phyloP scores from a whole-genome alignment of 2,329 filamentous ascomycete genomes.

The Talaromyces sp. region DNA sequence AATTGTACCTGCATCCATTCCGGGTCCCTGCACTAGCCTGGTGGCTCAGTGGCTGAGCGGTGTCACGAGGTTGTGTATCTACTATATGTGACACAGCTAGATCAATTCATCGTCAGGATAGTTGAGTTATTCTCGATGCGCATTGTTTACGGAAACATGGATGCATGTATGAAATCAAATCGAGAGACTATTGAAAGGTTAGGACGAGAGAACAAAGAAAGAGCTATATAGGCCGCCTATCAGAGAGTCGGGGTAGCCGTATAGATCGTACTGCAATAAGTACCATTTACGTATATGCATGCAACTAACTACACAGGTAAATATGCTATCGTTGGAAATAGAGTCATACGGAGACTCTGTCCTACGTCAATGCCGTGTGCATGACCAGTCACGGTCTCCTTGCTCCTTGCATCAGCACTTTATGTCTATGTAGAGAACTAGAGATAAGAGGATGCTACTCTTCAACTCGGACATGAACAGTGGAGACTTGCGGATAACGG shows the following conservation, averaged over 20 bases:
- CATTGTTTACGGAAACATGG: not conserved
- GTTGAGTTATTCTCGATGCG: too few species aligned
- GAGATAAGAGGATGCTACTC: too few species aligned
- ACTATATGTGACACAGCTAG: not conserved
- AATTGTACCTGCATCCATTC: slow-evolving; percentile 1
- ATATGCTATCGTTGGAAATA: not conserved
- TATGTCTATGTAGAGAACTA: too few species aligned
- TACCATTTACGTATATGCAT: too few species aligned
- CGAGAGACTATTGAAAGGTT: not conserved
- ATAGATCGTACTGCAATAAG: too few species aligned
- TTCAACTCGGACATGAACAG: too few species aligned
- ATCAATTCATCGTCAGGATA: too few species aligned
- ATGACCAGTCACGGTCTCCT: slow-evolving; percentile 6
- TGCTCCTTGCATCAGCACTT: too few species aligned
- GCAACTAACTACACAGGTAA: too few species aligned
- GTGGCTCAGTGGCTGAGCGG: not conserved
- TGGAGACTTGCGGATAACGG: too few species aligned
- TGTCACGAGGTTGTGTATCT: not conserved
- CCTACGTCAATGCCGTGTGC: not conserved
- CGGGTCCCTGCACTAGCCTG: slow-evolving; percentile 11
- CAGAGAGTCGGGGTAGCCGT: not conserved
- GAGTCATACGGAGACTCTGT: not conserved
- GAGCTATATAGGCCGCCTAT: not conserved
- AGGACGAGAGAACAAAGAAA: not conserved
- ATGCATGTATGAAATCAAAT: not conserved